phyloP scores from a whole-genome alignment of 1,284 basidiomycete species.

The Fistulinella cinereoalba region DNA sequence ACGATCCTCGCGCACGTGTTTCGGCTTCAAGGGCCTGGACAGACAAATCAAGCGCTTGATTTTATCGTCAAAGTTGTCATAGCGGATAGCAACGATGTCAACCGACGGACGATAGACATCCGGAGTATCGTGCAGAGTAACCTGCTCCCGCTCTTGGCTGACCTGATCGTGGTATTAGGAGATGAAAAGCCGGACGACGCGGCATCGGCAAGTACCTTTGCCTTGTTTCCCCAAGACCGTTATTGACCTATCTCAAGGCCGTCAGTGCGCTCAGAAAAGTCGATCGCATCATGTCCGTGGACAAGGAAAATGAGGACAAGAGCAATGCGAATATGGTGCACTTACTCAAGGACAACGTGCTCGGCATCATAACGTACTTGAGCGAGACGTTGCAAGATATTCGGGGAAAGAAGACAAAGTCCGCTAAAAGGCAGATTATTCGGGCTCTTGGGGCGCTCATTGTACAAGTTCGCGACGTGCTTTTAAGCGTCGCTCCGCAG shows the following conservation, averaged over 20 bases:
- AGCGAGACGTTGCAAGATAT: conserved; percentile 83
- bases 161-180: conserved; percentile 75
- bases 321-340: conserved; percentile 43
- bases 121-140: conserved; percentile 60
- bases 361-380: conserved; percentile 78
- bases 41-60: conserved; percentile 54
- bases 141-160: conserved; percentile 65
- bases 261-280: conserved; percentile 62
- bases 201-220: conserved; percentile 39
- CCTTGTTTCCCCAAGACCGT: background rate
- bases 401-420: conserved; percentile 66
- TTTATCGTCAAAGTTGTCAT: conserved; percentile 53
- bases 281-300: conserved; percentile 36
- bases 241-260: conserved; percentile 42
- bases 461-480: conserved; percentile 64
- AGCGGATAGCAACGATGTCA: conserved; percentile 27
- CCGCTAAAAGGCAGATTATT: conserved; percentile 71
- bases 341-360: conserved; percentile 72
- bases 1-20: conserved; percentile 75
- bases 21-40: conserved; percentile 50
- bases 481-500: conserved; percentile 81
- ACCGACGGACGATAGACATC: conserved; percentile 42
- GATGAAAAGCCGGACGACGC: conserved; percentile 52
- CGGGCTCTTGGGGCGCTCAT: conserved; percentile 80
- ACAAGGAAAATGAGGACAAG: conserved; percentile 22